A percentile compares a stretch with the other conserved stretches of the same genome.
phyloP scores from a whole-genome alignment of 305 asterid genomes.

The Fraxinus latifolia region DNA sequence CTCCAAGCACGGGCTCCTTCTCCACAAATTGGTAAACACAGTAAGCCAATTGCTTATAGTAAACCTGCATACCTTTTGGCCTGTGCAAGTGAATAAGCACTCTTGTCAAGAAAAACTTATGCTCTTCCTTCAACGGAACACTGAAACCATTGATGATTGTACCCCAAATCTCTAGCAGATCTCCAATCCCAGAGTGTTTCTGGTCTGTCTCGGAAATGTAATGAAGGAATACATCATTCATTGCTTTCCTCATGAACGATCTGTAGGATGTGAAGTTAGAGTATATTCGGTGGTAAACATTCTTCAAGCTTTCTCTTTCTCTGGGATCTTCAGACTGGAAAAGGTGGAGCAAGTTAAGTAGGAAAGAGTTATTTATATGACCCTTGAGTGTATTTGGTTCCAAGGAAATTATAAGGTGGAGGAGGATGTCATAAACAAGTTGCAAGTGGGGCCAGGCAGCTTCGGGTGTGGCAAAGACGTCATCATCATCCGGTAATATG shows the following conservation, averaged over 20 bases:
- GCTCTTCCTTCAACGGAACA: conserved; percentile 72
- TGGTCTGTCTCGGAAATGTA: conserved; percentile 52
- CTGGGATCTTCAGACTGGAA: conserved; percentile 71
- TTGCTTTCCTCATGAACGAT: conserved; percentile 69
- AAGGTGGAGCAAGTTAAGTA: conserved; percentile 48
- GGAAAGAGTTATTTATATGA: conserved; percentile 44
- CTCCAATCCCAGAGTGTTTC: conserved; percentile 65
- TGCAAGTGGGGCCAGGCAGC: conserved; percentile 72
- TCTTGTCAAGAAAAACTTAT: conserved; percentile 55
- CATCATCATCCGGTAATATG: conserved; percentile 61
- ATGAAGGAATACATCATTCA: conserved; percentile 61
- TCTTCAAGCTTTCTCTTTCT: conserved; percentile 65
- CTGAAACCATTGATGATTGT: conserved; percentile 72
- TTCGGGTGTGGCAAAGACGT: conserved; percentile 37
- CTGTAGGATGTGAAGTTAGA: conserved; percentile 51
- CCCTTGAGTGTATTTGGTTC: conserved; percentile 35
- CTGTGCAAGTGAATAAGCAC: conserved; percentile 65
- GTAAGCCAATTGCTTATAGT: conserved; percentile 67
- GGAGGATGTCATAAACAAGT: conserved; percentile 62
- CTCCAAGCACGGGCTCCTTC: conserved; percentile 63
- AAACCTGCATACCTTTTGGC: conserved; percentile 66
- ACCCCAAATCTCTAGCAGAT: conserved; percentile 73
- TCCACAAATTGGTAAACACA: conserved; percentile 70
- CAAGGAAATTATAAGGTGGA: conserved; percentile 31
- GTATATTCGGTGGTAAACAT: conserved; percentile 56